Conservation (phyloP, 768 basidiomycete species). For the Psilocybe tampanensis region DNA sequence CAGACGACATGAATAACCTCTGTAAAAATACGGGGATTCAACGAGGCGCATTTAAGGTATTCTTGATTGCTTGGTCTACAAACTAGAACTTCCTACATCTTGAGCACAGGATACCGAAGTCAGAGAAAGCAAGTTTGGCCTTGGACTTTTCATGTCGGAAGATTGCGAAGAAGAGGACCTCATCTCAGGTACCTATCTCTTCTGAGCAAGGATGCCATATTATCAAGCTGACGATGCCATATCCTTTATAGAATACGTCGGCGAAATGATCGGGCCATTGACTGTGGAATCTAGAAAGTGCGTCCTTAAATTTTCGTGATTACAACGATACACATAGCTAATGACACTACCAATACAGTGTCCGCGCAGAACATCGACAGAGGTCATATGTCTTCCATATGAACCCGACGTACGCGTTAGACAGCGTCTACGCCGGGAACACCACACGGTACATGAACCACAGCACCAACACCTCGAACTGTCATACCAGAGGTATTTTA, state of each 20-base stretch:
- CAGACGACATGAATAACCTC: slow-evolving; percentile 24
- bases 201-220: no score
- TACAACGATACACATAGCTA: no score
- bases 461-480: slow-evolving; percentile 36
- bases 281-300: slow-evolving; percentile 57
- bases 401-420: slow-evolving; percentile 48
- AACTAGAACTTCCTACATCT: no score
- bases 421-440: slow-evolving; percentile 60
- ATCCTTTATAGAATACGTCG: slow-evolving; percentile 59
- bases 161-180: slow-evolving; percentile 45
- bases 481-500: slow-evolving; percentile 44
- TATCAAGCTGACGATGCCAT: no score
- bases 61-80: background rate
- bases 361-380: slow-evolving; percentile 45
- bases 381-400: slow-evolving; percentile 68
- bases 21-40: slow-evolving; percentile 58
- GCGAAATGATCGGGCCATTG: slow-evolving; percentile 56
- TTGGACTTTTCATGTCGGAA: slow-evolving; percentile 57
- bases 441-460: slow-evolving; percentile 75
- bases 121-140: slow-evolving; percentile 47
- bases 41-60: slow-evolving; percentile 41
- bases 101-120: slow-evolving; percentile 45
- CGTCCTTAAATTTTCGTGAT: no score
- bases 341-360: no score
- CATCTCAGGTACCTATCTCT: slow-evolving; percentile 41